Evolutionary conservation across 495 filamentous ascomycete species (phyloP), one percentile per base, ranked within the genome.

Genomic region (Friedmanniomyces simplex): DNA sequence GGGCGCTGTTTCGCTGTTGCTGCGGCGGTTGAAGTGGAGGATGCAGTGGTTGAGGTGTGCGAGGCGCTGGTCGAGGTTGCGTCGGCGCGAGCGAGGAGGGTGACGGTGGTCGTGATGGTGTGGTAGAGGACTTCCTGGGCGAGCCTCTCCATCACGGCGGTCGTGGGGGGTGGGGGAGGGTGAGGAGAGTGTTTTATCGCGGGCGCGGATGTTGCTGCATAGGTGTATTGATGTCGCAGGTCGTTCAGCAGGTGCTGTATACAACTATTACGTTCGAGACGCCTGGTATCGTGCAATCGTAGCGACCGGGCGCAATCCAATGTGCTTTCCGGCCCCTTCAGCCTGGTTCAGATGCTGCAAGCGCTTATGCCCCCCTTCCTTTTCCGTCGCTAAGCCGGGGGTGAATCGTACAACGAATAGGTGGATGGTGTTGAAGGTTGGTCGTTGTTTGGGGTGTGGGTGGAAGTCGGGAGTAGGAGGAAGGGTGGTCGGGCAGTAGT

Each of bases 1-100:
- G 83, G 83, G 18, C 80, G 77, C 13, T 43, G 34, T 16, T 57
- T 36, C 14, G 53, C 49, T 18, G 50, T 20, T 8, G 63, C 47
- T 30, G 67, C 67, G 43, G 50, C 53, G 32, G 55, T 60, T n/a
- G 71, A 68, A 50, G 49, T 55, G 10, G 54, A 10, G 36, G 67
- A 67, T 37, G 52, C 55, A 50, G 57, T 60, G 48, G 42, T 56
- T 14, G 24, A 43, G 36, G 30, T 41, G 24, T 20, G 18, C 4
- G 59, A 53, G 20, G 45, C 22, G 45, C 10, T 42, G 2, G 45
- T 47, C 8, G 54, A 37, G 43, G 43, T 52, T 25, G 52, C 46
- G 22, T 51, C 39, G 6, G 59, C 59, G 25, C 59, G 59, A 6
- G 55, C 54, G 42, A 54, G 13, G 21, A 58, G 59, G 37, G 21